These are phyloP conservation scores for Elongisporangium anandrum DNA, from an alignment of 352 stramenopile genomes.

Conservation along the genomic window DNA sequence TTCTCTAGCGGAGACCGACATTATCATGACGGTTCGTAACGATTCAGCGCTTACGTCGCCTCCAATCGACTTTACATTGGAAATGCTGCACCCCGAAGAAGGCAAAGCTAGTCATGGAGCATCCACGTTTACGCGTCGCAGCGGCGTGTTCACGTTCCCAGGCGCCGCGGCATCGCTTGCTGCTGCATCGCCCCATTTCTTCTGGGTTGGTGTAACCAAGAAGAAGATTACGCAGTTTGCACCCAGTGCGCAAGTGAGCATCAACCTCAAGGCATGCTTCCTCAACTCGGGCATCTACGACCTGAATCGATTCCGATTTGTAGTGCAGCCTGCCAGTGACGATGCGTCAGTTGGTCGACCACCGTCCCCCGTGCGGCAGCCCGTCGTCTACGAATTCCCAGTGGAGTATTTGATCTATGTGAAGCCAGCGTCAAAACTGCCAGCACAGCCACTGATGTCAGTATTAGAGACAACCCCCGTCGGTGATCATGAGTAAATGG, in stretches of 20 bases:
- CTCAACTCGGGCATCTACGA: slow-evolving; percentile 72
- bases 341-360: neutral
- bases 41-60: slow-evolving; percentile 38
- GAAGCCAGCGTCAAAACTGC: slow-evolving; percentile 11
- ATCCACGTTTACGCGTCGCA: slow-evolving; percentile 9
- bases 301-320: slow-evolving; percentile 75
- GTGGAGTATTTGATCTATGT: slow-evolving; percentile 79
- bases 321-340: slow-evolving; percentile 23
- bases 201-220: slow-evolving; percentile 76
- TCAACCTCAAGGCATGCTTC: slow-evolving; percentile 75
- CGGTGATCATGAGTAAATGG: neutral
- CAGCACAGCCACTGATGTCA: neutral
- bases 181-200: slow-evolving; percentile 56
- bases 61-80: slow-evolving; percentile 71
- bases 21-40: slow-evolving; percentile 77
- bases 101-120: slow-evolving; percentile 17
- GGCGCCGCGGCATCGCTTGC: slow-evolving; percentile 3
- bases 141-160: slow-evolving; percentile 3
- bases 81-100: slow-evolving; percentile 76
- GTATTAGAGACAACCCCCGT: neutral
- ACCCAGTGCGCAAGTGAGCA: slow-evolving; percentile 32
- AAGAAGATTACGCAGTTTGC: slow-evolving; percentile 55
- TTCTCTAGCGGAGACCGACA: slow-evolving; percentile 55
- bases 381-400: slow-evolving; percentile 59
- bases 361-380: slow-evolving; percentile 11